Evolutionary conservation across 2,329 filamentous ascomycete genomes (phyloP), one percentile per base, ranked within the genome.

Genomic region (Epichloe hybrida): DNA sequence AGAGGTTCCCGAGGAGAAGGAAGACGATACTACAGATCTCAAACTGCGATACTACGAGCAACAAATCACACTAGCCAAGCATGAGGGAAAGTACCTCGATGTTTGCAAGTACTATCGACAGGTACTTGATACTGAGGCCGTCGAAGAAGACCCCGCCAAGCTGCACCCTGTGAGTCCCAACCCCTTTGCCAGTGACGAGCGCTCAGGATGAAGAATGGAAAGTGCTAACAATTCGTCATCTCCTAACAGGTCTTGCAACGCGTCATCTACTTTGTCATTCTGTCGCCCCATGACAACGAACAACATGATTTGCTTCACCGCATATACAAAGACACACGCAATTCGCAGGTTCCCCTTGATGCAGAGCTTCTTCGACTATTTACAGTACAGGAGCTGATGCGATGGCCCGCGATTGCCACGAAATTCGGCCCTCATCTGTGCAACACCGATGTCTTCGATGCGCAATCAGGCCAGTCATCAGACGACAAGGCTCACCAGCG

Each of bases 41-140:
- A 98, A 98, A 77, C 77, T 98, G 59, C 82, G 81, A 57, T 98
- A 89, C 72, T 98, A 96, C 71, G 90, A 96, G 71, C 93, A 97
- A 67, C 93, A 98, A 71, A 95, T 98, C 63, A 85, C 82, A 45
- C 75, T 98, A 49, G 88, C 93, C 51, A 97, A 96, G 77, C 90
- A 98, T 62, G 93, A 98, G 57, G 82, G 89, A 72, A 96, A 95
- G 70, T 98, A 98, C 63, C 81, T 98, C 36, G 91, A 97, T 56
- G 91, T 84, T 36, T 98, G 93, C 82, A 98, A 98, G 72, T 83
- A 98, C 71, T 98, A 97, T 73, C 80, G 93, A 66, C 90, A 97
- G 66, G 91, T 98, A 4, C 72, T 98, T 54, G 91, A 98, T 65
- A 98, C 94, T 0, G 89, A 95, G 67, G 88, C 90, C 3, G 89